Percentiles rank a stretch among this genome's conserved stretches.
Conservation (phyloP, 129 eudicot species). For the Arctium lappa region DNA sequence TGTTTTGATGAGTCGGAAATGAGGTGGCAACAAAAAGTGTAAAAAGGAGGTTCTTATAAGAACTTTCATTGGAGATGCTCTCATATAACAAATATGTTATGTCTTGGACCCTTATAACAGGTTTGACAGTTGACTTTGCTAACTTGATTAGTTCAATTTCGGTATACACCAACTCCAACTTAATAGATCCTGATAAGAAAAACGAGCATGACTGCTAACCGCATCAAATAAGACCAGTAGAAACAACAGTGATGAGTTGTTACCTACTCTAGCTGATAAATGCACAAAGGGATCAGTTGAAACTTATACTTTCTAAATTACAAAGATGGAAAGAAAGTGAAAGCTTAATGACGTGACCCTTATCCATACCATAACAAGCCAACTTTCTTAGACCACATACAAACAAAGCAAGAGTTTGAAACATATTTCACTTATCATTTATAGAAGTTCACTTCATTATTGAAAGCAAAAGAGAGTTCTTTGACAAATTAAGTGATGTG, state of each 20-base stretch:
- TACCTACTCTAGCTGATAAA: background rate
- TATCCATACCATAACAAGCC: background rate
- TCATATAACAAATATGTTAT: background rate
- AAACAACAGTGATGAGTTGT: background rate
- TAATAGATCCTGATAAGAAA: background rate
- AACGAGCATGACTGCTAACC: background rate
- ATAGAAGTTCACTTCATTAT: background rate
- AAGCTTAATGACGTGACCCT: background rate
- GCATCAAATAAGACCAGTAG: background rate
- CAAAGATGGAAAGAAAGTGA: background rate
- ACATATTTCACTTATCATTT: background rate
- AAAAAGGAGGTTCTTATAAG: no score
- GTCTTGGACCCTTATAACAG: background rate
- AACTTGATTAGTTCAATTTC: background rate
- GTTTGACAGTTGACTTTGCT: background rate
- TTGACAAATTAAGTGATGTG: background rate
- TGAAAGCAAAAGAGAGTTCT: background rate
- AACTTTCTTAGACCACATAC: conserved; percentile 1
- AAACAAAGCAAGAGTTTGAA: background rate
- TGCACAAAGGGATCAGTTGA: background rate
- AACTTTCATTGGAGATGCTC: no score
- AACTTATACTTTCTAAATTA: background rate
- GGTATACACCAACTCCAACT: background rate
- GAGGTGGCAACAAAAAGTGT: no score
- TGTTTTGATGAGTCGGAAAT: no score